These are phyloP conservation scores for Pseudocercospora vitis DNA, from an alignment of 2,329 filamentous ascomycete species.

Conservation along the genomic window DNA sequence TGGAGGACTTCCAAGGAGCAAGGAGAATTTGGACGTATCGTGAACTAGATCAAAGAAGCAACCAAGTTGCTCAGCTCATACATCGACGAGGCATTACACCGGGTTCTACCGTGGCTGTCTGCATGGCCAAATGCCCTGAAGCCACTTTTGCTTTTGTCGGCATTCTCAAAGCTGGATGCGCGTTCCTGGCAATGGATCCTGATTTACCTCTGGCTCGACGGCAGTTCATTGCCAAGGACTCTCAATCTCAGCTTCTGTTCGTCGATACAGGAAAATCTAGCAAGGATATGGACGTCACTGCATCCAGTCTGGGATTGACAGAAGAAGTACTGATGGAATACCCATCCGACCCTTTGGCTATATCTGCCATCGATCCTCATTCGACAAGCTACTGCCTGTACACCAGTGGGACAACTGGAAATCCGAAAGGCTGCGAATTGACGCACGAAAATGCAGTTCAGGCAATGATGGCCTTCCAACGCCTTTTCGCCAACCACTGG, in stretches of 20 bases:
- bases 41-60: conserved; percentile 70
- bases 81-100: conserved; percentile 47
- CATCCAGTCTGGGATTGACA: conserved; percentile 20
- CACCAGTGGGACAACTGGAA: conserved; percentile 83
- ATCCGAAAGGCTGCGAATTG: conserved; percentile 83
- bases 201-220: conserved; percentile 71
- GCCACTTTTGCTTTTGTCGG: conserved; percentile 81
- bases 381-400: conserved; percentile 80
- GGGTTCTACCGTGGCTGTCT: conserved; percentile 69
- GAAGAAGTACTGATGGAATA: conserved; percentile 17
- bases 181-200: conserved; percentile 78
- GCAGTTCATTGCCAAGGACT: conserved; percentile 75
- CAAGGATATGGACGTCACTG: conserved; percentile 16
- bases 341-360: conserved; percentile 36
- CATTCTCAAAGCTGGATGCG: conserved; percentile 77
- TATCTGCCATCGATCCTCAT: conserved; percentile 45
- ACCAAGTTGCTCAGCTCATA: conserved; percentile 69
- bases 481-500: conserved; percentile 76
- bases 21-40: conserved; percentile 69
- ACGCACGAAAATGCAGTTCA: conserved; percentile 88
- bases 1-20: conserved; percentile 49
- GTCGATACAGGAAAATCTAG: conserved; percentile 38
- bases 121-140: conserved; percentile 82
- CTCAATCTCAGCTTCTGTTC: conserved; percentile 54
- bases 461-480: conserved; percentile 81